Percentiles rank a stretch among this genome's conserved stretches.
phyloP scores from a whole-genome alignment of 2,329 filamentous ascomycete species.

The Pseudocercospora macadamiae region DNA sequence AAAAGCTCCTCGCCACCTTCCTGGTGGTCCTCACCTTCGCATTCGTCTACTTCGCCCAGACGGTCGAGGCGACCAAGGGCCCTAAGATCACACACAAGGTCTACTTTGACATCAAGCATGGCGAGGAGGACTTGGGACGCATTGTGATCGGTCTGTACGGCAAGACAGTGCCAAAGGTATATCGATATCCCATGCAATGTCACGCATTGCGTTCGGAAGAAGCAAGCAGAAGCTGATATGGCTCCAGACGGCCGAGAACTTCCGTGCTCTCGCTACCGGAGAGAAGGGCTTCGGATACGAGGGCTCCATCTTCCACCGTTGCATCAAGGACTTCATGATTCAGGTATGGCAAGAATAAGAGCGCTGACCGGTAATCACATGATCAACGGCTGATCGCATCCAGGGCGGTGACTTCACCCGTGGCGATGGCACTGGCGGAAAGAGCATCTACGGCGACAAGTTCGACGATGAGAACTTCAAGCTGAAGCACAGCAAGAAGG shows the following conservation, averaged over 20 bases:
- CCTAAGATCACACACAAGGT: constrained; percentile 62
- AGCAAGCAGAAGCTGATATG: constrained; percentile 4
- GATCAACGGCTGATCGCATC: neutral
- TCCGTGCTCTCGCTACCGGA: constrained; percentile 78
- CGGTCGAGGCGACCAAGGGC: constrained; percentile 75
- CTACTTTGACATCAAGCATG: constrained; percentile 81
- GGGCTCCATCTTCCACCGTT: constrained; percentile 82
- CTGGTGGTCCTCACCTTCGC: constrained; percentile 76
- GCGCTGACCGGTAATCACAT: no score
- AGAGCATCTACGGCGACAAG: constrained; percentile 84
- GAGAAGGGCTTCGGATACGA: constrained; percentile 86
- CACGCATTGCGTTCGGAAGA: neutral
- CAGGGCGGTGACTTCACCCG: constrained; percentile 88
- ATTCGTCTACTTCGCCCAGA: constrained; percentile 75
- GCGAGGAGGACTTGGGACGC: constrained; percentile 72
- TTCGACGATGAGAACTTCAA: constrained; percentile 94
- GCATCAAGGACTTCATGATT: constrained; percentile 91
- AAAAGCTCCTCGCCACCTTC: constrained; percentile 70
- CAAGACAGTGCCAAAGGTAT: constrained; percentile 78
- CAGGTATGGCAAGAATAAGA: constrained; percentile 57
- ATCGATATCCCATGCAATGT: no score
- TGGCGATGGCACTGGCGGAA: constrained; percentile 79
- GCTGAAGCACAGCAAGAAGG: constrained; percentile 86
- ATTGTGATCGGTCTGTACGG: constrained; percentile 84
- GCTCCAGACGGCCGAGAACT: constrained; percentile 67